Evolutionary conservation across 139 green algal species (phyloP).

Genomic region (Chlamydomonas asymmetrica): DNA sequence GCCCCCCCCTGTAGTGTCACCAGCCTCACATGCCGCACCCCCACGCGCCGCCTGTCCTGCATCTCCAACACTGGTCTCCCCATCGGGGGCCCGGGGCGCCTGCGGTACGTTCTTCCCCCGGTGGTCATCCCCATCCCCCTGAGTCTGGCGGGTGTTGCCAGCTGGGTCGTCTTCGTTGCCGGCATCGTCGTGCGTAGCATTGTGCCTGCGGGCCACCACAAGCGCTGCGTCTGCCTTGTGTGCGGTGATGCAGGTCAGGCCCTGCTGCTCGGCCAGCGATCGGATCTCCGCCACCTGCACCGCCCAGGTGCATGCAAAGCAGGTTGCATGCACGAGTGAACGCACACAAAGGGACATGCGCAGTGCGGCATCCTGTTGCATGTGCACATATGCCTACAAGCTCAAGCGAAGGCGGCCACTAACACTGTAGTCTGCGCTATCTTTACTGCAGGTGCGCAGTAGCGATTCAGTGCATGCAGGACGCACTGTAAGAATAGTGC

Average conservation of each 20-base stretch:
- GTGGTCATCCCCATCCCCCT: no score
- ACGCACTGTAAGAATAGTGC: no score
- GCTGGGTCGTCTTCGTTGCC: neutral
- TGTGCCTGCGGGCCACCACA: neutral
- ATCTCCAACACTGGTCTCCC: neutral
- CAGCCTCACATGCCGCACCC: conserved; percentile 10
- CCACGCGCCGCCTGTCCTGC: neutral
- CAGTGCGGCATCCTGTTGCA: no score
- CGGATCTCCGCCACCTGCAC: conserved; percentile 41
- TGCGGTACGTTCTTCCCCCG: no score
- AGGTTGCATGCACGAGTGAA: neutral
- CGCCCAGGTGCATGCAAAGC: neutral
- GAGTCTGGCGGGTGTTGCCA: neutral
- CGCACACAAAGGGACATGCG: no score
- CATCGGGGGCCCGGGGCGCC: no score
- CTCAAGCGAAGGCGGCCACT: no score
- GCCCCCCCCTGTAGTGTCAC: neutral
- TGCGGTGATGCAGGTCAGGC: conserved; percentile 64
- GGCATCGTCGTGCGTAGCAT: neutral
- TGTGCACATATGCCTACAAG: no score
- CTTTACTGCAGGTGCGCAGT: no score
- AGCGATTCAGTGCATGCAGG: no score
- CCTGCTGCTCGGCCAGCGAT: conserved; percentile 70
- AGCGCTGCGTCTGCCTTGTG: conserved; percentile 77
- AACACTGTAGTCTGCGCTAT: no score